These are phyloP conservation scores for Paramecium sonneborni DNA, from an alignment of 73 alveolate genomes.

Conservation along the genomic window DNA sequence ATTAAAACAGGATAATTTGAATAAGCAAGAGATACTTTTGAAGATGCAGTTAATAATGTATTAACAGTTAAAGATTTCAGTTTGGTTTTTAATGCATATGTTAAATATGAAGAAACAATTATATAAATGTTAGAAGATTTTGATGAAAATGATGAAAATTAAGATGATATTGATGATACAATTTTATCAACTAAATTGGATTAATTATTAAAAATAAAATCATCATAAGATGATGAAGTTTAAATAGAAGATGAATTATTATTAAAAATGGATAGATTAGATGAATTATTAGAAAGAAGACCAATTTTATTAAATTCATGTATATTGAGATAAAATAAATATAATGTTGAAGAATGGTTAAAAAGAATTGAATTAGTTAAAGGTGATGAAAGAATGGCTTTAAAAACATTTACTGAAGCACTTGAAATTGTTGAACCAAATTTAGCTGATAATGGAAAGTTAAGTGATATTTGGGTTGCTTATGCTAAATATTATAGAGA, in stretches of 20 bases:
- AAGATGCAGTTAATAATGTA: slow-evolving; percentile 91
- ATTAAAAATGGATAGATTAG: slow-evolving; percentile 79
- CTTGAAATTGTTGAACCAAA: slow-evolving; percentile 85
- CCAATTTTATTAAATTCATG: slow-evolving; percentile 88
- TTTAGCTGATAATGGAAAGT: slow-evolving; percentile 88
- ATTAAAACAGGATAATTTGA: slow-evolving; percentile 85
- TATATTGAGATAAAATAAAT: slow-evolving; percentile 89
- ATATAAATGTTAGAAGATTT: slow-evolving; percentile 65
- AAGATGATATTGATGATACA: slow-evolving; percentile 65
- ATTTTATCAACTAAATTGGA: not conserved
- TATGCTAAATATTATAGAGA: slow-evolving; percentile 89
- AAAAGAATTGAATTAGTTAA: slow-evolving; percentile 84
- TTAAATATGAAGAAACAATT: slow-evolving; percentile 90
- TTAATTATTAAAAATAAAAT: not conserved
- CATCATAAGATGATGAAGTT: slow-evolving; percentile 70
- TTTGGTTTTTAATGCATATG: slow-evolving; percentile 92
- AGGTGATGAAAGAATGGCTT: slow-evolving; percentile 72
- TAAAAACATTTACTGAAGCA: slow-evolving; percentile 90
- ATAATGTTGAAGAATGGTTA: slow-evolving; percentile 94
- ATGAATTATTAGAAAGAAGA: slow-evolving; percentile 88
- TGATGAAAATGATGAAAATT: slow-evolving; percentile 71
- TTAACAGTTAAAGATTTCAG: slow-evolving; percentile 95
- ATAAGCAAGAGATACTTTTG: slow-evolving; percentile 93
- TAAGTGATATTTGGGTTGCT: slow-evolving; percentile 88
- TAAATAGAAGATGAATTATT: slow-evolving; percentile 75